Conservation (phyloP, 345 rosid species). For the Eutrema yunnanense region DNA sequence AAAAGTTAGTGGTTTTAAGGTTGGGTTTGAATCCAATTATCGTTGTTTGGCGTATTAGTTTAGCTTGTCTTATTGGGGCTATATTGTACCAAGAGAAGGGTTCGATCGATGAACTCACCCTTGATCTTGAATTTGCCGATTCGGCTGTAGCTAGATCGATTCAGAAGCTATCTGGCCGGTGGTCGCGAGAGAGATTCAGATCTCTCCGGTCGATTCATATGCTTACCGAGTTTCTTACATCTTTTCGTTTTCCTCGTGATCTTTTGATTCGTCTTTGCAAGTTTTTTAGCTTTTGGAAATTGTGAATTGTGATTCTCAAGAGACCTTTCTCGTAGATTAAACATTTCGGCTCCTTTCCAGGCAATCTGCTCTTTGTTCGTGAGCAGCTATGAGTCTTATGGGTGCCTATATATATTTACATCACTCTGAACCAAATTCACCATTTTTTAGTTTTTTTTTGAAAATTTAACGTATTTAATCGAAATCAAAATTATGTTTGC, state of each 20-base stretch:
- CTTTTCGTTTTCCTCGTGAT: background rate
- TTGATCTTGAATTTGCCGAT: slow-evolving; percentile 56
- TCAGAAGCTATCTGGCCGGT: slow-evolving; percentile 78
- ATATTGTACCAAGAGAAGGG: slow-evolving; percentile 69
- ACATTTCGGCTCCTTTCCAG: slow-evolving; percentile 8
- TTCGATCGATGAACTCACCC: slow-evolving; percentile 12
- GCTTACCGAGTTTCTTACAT: slow-evolving; percentile 90
- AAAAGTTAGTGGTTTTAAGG: too few species aligned
- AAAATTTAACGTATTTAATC: background rate
- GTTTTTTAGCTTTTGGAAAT: too few species aligned
- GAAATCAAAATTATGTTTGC: background rate
- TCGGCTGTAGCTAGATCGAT: slow-evolving; percentile 64
- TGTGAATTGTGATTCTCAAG: background rate
- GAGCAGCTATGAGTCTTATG: slow-evolving; percentile 25
- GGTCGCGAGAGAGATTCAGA: slow-evolving; percentile 35
- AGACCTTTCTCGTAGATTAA: slow-evolving; percentile 9
- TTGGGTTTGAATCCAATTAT: background rate
- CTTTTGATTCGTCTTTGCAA: background rate
- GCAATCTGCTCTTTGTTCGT: slow-evolving; percentile 14
- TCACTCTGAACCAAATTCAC: background rate
- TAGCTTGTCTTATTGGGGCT: slow-evolving; percentile 18
- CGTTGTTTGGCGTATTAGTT: background rate
- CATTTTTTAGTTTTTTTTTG: background rate
- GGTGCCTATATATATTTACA: background rate
- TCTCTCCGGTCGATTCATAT: slow-evolving; percentile 49